Conservation (phyloP, 192 early-diverging fungal species). For the Chytriomyces confervae region DNA sequence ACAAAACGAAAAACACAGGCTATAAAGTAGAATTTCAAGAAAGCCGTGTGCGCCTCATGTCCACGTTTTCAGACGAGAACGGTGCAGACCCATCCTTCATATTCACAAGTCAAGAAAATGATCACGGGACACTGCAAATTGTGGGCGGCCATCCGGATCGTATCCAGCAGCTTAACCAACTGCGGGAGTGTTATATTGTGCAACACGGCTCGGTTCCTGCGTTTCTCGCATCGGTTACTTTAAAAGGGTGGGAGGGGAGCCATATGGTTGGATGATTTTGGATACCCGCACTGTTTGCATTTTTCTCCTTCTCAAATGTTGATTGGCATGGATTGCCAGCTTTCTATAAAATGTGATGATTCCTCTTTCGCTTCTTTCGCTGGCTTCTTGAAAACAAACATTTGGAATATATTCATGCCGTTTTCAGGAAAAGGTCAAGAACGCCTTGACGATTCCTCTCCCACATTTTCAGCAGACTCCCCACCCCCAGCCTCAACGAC, state of each 20-base stretch:
- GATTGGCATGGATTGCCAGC: no score
- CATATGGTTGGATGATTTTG: background rate
- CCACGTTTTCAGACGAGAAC: slow-evolving; percentile 64
- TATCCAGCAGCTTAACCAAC: slow-evolving; percentile 61
- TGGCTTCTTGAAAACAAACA: no score
- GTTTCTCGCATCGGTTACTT: slow-evolving; percentile 77
- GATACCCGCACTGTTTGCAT: no score
- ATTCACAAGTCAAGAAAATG: slow-evolving; percentile 69
- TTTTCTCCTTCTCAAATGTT: no score
- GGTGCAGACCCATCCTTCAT: slow-evolving; percentile 69
- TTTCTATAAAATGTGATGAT: no score
- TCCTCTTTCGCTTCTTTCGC: no score
- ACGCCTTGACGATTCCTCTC: background rate
- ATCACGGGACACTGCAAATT: slow-evolving; percentile 72
- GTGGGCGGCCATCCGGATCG: slow-evolving; percentile 70
- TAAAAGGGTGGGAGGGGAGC: slow-evolving; percentile 55
- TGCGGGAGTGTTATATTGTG: slow-evolving; percentile 69
- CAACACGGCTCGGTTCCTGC: slow-evolving; percentile 79
- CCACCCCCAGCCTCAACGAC: background rate
- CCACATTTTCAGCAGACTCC: background rate
- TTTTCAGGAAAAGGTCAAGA: no score
- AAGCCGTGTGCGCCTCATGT: slow-evolving; percentile 77
- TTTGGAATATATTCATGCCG: no score
- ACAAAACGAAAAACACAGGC: slow-evolving; percentile 1
- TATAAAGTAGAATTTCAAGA: slow-evolving; percentile 58